Evolutionary conservation across 2,329 filamentous ascomycete species (phyloP).

Genomic region (Sarocladium strictum): DNA sequence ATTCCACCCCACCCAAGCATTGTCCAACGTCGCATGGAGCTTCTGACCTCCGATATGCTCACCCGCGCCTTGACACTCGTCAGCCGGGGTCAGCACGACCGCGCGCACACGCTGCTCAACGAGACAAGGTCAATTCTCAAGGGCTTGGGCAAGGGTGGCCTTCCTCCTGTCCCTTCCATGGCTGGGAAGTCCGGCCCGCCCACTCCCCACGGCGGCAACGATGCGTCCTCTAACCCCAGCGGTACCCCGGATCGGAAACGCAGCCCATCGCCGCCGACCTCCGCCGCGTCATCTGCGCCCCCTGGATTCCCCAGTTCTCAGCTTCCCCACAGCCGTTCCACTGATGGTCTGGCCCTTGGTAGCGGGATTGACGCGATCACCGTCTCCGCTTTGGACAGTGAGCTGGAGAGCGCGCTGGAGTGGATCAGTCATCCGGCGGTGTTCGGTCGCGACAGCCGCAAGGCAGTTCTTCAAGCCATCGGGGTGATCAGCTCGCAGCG

Average conservation of each 20-base stretch:
- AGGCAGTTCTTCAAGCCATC: slow-evolving; percentile 92
- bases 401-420: slow-evolving; percentile 84
- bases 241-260: slow-evolving; percentile 49
- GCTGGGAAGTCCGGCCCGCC: slow-evolving; percentile 37
- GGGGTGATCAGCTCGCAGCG: slow-evolving; percentile 94
- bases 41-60: slow-evolving; percentile 96
- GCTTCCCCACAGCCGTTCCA: slow-evolving; percentile 47
- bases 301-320: slow-evolving; percentile 33
- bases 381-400: slow-evolving; percentile 81
- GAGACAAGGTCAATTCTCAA: slow-evolving; percentile 95
- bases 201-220: slow-evolving; percentile 40
- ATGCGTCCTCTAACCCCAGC: slow-evolving; percentile 35
- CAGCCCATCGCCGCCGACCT: slow-evolving; percentile 48
- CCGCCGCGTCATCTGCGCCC: slow-evolving; percentile 35
- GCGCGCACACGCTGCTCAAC: slow-evolving; percentile 83
- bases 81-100: slow-evolving; percentile 85
- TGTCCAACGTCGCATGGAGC: slow-evolving; percentile 94
- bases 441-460: slow-evolving; percentile 88
- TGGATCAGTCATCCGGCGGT: slow-evolving; percentile 98
- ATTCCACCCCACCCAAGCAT: slow-evolving; percentile 94
- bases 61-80: slow-evolving; percentile 87
- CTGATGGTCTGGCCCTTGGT: slow-evolving; percentile 52
- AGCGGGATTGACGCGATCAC: slow-evolving; percentile 78
- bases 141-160: slow-evolving; percentile 87
- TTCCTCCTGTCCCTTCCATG: slow-evolving; percentile 77